Base-by-base conservation (phyloP, 2,329 filamentous ascomycete genomes). In the Metarhizium sp. region DNA sequence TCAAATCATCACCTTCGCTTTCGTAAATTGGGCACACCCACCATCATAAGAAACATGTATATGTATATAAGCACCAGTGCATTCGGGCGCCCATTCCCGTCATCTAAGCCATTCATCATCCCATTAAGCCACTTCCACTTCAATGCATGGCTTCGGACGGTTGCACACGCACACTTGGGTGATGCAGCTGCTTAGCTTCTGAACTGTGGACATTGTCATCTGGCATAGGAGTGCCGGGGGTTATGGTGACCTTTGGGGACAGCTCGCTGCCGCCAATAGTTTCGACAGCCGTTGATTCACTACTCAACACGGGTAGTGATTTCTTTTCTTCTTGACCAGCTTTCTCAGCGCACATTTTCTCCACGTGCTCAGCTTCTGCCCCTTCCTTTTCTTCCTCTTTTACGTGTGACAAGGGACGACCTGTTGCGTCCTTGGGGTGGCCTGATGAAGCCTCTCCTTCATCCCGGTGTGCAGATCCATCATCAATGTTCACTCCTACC, bases 401-500 rank as follows among this genome's bases (percentile, higher is more conserved):
- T 0, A 70, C 68, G 47, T 73, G 71, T 2, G 71, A 69, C 1
- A 71, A 60, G 2, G 69, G 66, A 1, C 70, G 66, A 20, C 45
- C 20, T 4, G 53, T 25, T 2, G 59, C 45, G 4, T 61, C 54
- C 11, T 58, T 52, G 14, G 59, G 62, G 18, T 61, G 56, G 6
- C 57, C 54, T 6, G 59, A 57, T 11, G 62, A 59, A 14, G 67
- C 63, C 2, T 61, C 67, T 0, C 62, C 60, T 43, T 47, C 53
- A 56, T 68, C 60, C 54, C 59, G 48, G 55, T 65, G 65, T 1
- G 71, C 68, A 0, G 75, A 58, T 7, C 61, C 75, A 43, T 77
- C 68, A 47, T 82, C 79, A 38, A 83, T 72, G 50, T 80, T 76
- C 7, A 82, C 83, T 0, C 86, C 88, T 34, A 96, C 88, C 68